A percentile compares a stretch with the other conserved stretches of the same genome.
These are phyloP conservation scores for Musa beccarii DNA, from an alignment of 176 grass and related monocot species.

Conservation along the genomic window DNA sequence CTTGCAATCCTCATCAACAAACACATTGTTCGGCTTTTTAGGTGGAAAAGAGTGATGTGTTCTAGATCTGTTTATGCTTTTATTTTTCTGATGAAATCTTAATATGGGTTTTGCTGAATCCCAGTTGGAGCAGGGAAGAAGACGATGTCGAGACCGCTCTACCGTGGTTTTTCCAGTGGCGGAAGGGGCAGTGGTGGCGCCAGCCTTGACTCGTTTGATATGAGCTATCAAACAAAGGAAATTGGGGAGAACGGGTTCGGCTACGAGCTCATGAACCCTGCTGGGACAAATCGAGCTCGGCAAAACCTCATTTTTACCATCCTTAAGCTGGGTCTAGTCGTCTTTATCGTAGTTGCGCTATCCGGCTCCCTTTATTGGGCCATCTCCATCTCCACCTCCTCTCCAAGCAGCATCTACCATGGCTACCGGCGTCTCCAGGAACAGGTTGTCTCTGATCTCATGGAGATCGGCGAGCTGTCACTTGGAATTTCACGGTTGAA, in stretches of 20 bases:
- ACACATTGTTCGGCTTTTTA: background rate
- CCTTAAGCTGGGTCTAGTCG: conserved; percentile 48
- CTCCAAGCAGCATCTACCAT: conserved; percentile 22
- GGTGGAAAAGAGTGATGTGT: background rate
- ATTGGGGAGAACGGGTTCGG: conserved; percentile 50
- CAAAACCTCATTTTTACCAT: conserved; percentile 31
- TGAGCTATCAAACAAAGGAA: conserved; percentile 47
- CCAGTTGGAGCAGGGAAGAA: background rate
- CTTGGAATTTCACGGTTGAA: conserved; percentile 55
- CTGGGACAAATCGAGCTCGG: conserved; percentile 26
- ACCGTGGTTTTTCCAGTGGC: conserved; percentile 60
- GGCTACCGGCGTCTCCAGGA: conserved; percentile 77
- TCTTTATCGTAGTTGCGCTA: conserved; percentile 34
- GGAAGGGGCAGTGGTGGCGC: background rate
- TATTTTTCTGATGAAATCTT: conserved; percentile 12
- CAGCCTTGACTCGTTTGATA: conserved; percentile 22
- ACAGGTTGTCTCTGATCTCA: conserved; percentile 73
- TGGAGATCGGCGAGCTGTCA: conserved; percentile 65
- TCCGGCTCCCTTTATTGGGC: conserved; percentile 62
- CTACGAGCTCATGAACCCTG: background rate
- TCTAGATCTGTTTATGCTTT: background rate
- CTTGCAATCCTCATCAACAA: background rate
- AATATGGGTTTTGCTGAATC: conserved; percentile 5
- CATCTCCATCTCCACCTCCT: conserved; percentile 49
- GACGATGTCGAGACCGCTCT: conserved; percentile 71